Conservation (phyloP, 768 basidiomycete species). For the Boletus speciosus region DNA sequence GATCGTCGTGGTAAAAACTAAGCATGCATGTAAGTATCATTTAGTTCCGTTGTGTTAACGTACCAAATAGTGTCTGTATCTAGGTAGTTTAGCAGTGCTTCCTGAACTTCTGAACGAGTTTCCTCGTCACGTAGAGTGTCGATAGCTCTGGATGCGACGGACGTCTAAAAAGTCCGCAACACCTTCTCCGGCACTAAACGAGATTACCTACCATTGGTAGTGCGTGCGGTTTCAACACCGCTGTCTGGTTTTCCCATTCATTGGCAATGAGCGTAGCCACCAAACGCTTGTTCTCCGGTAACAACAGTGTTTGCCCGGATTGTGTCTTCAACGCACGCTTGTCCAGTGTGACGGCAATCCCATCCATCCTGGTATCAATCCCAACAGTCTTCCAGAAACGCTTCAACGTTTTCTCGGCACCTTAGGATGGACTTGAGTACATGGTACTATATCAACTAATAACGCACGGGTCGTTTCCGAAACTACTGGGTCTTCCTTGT, state of each 20-base stretch:
- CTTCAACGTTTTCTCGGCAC: constrained; percentile 80
- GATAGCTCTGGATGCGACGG: constrained; percentile 83
- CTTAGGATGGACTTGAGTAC: constrained; percentile 38
- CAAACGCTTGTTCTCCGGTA: constrained; percentile 68
- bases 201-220: constrained; percentile 71
- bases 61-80: constrained; percentile 95
- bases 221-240: constrained; percentile 81
- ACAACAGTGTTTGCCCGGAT: constrained; percentile 64
- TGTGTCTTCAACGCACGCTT: constrained; percentile 86
- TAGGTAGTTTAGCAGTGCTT: constrained; percentile 74
- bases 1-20: constrained; percentile 82
- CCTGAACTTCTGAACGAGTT: constrained; percentile 59
- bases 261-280: constrained; percentile 84
- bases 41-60: constrained; percentile 11
- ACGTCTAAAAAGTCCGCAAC: constrained; percentile 58
- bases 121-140: constrained; percentile 64
- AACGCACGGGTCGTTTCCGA: constrained; percentile 66
- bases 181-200: not conserved
- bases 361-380: constrained; percentile 55
- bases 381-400: constrained; percentile 96
- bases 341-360: constrained; percentile 71
- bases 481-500: constrained; percentile 41
- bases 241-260: constrained; percentile 96
- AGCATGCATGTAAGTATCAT: not conserved
- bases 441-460: not conserved